These are phyloP conservation scores for Leucaena leucocephala DNA, from an alignment of 306 rosid genomes.

Conservation along the genomic window DNA sequence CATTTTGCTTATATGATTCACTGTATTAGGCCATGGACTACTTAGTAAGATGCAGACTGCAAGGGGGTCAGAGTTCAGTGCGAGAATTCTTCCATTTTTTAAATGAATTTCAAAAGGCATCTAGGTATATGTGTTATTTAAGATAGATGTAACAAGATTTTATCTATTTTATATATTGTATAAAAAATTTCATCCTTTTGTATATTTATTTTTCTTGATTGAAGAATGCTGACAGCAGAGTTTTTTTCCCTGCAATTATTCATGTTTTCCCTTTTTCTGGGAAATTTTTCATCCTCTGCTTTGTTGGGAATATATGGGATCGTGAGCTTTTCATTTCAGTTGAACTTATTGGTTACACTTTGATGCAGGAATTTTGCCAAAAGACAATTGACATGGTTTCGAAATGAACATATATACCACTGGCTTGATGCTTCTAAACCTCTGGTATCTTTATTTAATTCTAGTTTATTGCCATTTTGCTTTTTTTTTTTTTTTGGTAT, in stretches of 20 bases:
- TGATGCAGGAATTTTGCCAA: slow-evolving; percentile 87
- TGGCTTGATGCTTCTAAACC: slow-evolving; percentile 97
- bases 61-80: slow-evolving; percentile 67
- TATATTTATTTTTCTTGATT: background rate
- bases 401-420: slow-evolving; percentile 79
- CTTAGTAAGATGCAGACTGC: slow-evolving; percentile 68
- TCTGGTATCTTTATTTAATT: slow-evolving; percentile 53
- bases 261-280: no score
- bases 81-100: slow-evolving; percentile 65
- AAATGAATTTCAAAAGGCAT: slow-evolving; percentile 82
- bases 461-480: slow-evolving; percentile 27
- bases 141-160: background rate
- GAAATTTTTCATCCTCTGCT: no score
- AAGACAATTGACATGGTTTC: slow-evolving; percentile 92
- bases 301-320: background rate
- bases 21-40: slow-evolving; percentile 84
- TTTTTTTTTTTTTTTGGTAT: no score
- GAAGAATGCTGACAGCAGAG: background rate
- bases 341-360: slow-evolving; percentile 7
- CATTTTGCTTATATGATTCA: slow-evolving; percentile 34
- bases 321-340: background rate
- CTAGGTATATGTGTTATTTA: slow-evolving; percentile 50
- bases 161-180: background rate
- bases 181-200: background rate
- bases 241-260: no score